Evolutionary conservation across 345 rosid species (phyloP).

Genomic region (Adansonia digitata): DNA sequence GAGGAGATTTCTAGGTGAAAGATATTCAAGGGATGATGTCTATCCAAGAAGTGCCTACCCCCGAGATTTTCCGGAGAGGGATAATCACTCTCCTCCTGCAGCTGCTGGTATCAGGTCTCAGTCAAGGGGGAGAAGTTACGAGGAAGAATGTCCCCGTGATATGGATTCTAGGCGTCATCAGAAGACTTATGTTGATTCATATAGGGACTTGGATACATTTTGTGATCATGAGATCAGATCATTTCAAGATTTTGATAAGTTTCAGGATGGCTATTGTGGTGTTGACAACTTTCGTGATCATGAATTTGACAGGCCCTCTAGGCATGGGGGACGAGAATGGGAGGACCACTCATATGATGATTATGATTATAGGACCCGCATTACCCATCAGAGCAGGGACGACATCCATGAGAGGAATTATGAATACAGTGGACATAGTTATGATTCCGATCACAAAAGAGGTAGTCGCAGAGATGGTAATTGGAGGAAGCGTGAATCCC

Average conservation of each 20-base stretch:
- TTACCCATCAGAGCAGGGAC: constrained; percentile 53
- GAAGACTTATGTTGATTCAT: constrained; percentile 52
- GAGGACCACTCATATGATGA: constrained; percentile 61
- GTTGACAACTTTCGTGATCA: constrained; percentile 57
- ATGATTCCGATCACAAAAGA: constrained; percentile 89
- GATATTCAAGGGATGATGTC: constrained; percentile 55
- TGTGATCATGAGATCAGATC: constrained; percentile 42
- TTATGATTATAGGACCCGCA: constrained; percentile 45
- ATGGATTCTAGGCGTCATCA: constrained; percentile 61
- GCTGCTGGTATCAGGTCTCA: constrained; percentile 58
- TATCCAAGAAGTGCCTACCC: constrained; percentile 55
- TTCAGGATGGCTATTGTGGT: constrained; percentile 44
- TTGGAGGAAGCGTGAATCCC: constrained; percentile 60
- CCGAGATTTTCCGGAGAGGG: constrained; percentile 42
- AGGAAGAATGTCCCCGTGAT: constrained; percentile 62
- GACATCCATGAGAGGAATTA: constrained; percentile 63
- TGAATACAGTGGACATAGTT: constrained; percentile 65
- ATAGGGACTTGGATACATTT: constrained; percentile 41
- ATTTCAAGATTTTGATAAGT: constrained; percentile 38
- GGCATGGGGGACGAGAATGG: constrained; percentile 53
- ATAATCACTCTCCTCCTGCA: constrained; percentile 47
- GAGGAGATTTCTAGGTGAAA: constrained; percentile 69
- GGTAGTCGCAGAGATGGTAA: constrained; percentile 62
- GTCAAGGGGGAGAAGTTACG: constrained; percentile 71
- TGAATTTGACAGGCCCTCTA: constrained; percentile 55